Percentiles rank a stretch among this genome's conserved stretches.
These are phyloP conservation scores for Trametes sanguinea DNA, from an alignment of 768 basidiomycete species.

Conservation along the genomic window DNA sequence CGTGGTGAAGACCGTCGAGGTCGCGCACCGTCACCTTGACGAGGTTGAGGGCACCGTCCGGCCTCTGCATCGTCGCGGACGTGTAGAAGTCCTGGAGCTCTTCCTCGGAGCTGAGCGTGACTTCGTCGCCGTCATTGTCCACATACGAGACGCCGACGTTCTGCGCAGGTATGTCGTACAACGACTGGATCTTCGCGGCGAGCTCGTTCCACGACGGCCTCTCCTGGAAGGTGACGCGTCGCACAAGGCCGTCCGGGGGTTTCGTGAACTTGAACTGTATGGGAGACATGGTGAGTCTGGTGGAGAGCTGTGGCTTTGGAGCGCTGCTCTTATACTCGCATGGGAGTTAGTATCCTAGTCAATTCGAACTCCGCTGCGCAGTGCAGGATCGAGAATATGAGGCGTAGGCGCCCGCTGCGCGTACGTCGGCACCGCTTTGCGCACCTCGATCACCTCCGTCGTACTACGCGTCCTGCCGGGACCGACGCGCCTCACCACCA, in stretches of 20 bases:
- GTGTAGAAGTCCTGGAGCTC: constrained; percentile 76
- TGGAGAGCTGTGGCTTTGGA: constrained; percentile 15
- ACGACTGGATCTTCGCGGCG: constrained; percentile 53
- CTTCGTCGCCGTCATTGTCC: constrained; percentile 72
- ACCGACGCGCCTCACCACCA: not conserved
- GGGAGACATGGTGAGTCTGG: constrained; percentile 42
- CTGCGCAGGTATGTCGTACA: constrained; percentile 58
- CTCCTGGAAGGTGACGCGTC: constrained; percentile 55
- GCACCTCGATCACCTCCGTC: constrained; percentile 11
- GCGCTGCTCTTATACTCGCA: constrained; percentile 11
- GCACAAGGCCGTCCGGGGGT: constrained; percentile 52
- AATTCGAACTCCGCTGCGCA: constrained; percentile 28
- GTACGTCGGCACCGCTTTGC: constrained; percentile 22
- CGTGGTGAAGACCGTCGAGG: constrained; percentile 41
- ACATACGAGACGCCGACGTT: constrained; percentile 70
- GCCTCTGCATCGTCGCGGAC: constrained; percentile 27
- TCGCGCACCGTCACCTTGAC: constrained; percentile 69
- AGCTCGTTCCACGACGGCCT: constrained; percentile 60
- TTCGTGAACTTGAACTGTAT: constrained; percentile 68
- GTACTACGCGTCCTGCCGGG: not conserved
- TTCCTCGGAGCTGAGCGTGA: constrained; percentile 74
- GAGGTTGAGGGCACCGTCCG: constrained; percentile 28
- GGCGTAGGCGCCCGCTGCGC: constrained; percentile 11
- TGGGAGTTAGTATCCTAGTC: constrained; percentile 2
- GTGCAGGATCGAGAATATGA: constrained; percentile 20